These are phyloP conservation scores for Elongisporangium undulatum DNA, from an alignment of 352 stramenopile species.

Conservation along the genomic window DNA sequence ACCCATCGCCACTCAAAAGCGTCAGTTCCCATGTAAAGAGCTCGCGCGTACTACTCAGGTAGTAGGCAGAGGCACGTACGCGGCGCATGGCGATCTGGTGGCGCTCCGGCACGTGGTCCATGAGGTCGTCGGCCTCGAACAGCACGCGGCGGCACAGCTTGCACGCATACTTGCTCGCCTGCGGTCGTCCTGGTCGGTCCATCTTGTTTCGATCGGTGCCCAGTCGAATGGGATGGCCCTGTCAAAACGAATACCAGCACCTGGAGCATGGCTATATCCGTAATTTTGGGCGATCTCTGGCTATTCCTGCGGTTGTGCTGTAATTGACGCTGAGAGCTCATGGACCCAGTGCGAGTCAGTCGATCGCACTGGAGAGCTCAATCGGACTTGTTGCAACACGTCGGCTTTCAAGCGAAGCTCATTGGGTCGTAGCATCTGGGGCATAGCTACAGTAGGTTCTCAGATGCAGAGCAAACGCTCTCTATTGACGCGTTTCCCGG, in stretches of 20 bases:
- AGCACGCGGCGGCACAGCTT: conserved; percentile 64
- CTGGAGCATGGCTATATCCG: not conserved
- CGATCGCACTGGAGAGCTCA: too few species aligned
- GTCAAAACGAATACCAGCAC: not conserved
- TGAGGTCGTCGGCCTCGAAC: conserved; percentile 58
- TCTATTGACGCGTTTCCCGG: too few species aligned
- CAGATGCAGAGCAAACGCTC: not conserved
- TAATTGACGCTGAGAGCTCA: too few species aligned
- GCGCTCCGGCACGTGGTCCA: conserved; percentile 49
- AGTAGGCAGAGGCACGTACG: conserved; percentile 13
- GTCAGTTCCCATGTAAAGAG: not conserved
- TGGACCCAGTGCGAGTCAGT: too few species aligned
- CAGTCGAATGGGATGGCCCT: not conserved
- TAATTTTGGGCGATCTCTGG: too few species aligned
- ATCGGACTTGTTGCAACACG: too few species aligned
- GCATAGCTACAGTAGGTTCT: not conserved
- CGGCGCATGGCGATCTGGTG: conserved; percentile 63
- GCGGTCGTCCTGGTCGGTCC: not conserved
- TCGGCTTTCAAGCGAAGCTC: too few species aligned
- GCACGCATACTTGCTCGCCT: conserved; percentile 45
- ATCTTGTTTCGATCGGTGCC: conserved; percentile 5
- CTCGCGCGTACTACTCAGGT: not conserved
- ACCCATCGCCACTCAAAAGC: not conserved
- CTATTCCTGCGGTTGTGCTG: too few species aligned
- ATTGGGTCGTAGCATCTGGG: too few species aligned